Conservation (phyloP, 306 rosid genomes). For the Canavalia gladiata region DNA sequence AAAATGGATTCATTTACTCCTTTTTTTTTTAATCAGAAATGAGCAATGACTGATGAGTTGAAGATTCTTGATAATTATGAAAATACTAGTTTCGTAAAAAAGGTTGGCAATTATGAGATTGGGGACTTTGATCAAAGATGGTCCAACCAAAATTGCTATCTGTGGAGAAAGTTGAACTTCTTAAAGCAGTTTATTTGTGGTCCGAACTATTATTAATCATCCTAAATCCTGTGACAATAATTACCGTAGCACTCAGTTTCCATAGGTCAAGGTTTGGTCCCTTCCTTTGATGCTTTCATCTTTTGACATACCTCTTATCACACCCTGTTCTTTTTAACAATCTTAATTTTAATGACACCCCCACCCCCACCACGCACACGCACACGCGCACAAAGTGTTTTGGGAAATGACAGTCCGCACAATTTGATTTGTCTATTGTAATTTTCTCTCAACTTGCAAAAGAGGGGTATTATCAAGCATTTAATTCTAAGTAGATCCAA, state of each 20-base stretch:
- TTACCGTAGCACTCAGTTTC: slow-evolving; percentile 46
- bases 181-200: slow-evolving; percentile 48
- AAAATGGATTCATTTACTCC: slow-evolving; percentile 50
- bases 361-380: slow-evolving; percentile 27
- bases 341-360: slow-evolving; percentile 16
- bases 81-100: slow-evolving; percentile 37
- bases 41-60: slow-evolving; percentile 49
- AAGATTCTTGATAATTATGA: slow-evolving; percentile 51
- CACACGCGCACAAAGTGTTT: slow-evolving; percentile 33
- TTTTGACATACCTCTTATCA: slow-evolving; percentile 19
- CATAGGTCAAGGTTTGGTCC: slow-evolving; percentile 48
- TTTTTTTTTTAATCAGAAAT: slow-evolving; percentile 51
- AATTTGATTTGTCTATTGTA: slow-evolving; percentile 32
- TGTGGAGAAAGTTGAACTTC: slow-evolving; percentile 27
- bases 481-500: slow-evolving; percentile 42
- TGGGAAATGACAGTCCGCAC: slow-evolving; percentile 41
- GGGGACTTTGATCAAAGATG: slow-evolving; percentile 33
- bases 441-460: slow-evolving; percentile 42
- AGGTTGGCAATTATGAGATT: slow-evolving; percentile 48
- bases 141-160: slow-evolving; percentile 46
- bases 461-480: not conserved
- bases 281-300: slow-evolving; percentile 18
- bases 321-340: not conserved
- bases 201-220: slow-evolving; percentile 49
- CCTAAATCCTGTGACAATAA: slow-evolving; percentile 47